phyloP scores from a whole-genome alignment of 306 rosid species.

The Elaeagnus macrophylla region DNA sequence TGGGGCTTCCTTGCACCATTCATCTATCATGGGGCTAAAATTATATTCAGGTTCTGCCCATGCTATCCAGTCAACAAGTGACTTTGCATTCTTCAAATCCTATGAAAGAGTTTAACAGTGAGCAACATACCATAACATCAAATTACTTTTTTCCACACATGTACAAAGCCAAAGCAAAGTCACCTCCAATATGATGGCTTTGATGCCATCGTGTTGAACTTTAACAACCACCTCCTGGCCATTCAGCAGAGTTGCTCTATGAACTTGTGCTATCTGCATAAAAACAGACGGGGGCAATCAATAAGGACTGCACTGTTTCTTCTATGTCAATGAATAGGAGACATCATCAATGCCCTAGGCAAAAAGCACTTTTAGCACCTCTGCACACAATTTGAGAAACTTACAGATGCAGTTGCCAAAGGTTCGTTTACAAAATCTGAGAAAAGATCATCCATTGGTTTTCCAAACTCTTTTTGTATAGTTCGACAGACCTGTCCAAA shows the following conservation, averaged over 20 bases:
- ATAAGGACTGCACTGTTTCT: not conserved
- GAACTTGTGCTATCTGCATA: slow-evolving; percentile 95
- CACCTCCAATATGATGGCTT: slow-evolving; percentile 83
- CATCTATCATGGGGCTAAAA: slow-evolving; percentile 94
- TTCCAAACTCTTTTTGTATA: slow-evolving; percentile 73
- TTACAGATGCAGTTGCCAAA: slow-evolving; percentile 96
- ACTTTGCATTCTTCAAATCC: slow-evolving; percentile 94
- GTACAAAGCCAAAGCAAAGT: slow-evolving; percentile 19
- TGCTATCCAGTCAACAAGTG: slow-evolving; percentile 93
- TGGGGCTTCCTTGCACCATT: slow-evolving; percentile 99
- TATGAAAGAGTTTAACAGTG: slow-evolving; percentile 30
- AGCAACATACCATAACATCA: slow-evolving; percentile 13
- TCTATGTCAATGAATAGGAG: slow-evolving; percentile 1
- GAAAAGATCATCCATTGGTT: slow-evolving; percentile 75
- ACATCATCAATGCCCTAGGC: slow-evolving; percentile 4
- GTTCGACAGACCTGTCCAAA: slow-evolving; percentile 61
- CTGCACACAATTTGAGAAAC: slow-evolving; percentile 26
- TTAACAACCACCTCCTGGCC: slow-evolving; percentile 92
- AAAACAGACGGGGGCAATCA: slow-evolving; percentile 16
- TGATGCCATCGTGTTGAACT: slow-evolving; percentile 90
- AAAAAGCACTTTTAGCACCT: slow-evolving; percentile 20
- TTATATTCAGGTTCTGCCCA: slow-evolving; percentile 96
- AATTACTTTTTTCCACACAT: slow-evolving; percentile 22
- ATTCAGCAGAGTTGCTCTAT: slow-evolving; percentile 77
- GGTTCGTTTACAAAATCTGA: slow-evolving; percentile 57